Base-by-base conservation (phyloP, 2,329 filamentous ascomycete genomes). In the Fonsecaea pugnacius region DNA sequence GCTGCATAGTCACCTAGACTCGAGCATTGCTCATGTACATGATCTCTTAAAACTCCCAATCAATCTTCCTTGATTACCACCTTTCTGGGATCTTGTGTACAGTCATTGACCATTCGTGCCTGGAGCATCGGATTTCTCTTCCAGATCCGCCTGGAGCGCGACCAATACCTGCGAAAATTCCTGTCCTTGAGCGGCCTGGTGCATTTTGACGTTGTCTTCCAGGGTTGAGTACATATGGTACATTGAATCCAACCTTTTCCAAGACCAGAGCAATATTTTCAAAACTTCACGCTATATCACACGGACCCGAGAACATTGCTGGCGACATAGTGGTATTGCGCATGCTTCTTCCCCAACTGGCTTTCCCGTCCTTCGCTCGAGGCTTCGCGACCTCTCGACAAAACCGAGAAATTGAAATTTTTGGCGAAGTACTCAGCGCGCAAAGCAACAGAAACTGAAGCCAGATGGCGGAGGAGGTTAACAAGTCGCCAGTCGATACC, bases 21-120 rank as follows among this genome's bases (percentile, higher is more conserved):
- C 35, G 43, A 52, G 14, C 36, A 27, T 40, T 33, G 38, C 32
- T 50, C 33, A 33, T 63, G 61, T 63, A 58, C 58, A 60, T 63
- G 35, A 66, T 24, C 54, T 35, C 43, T 51, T 59, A 10, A 33
- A 14, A 16, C 21, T 51, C 16, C 43, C 33, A 12, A 35, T 35
- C 57, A n/a, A 30, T n/a, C 30, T 55, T 46, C 53, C 46, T 40
- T 56, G 24, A 38, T 33, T 46, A 36, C 55, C 30, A 51, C 35
- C 38, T 52, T 53, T 16, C 46, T 27, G 24, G 24, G 33, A 27
- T 24, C 33, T 52, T 43, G 24, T 61, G 64, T 59, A 61, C 54
- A 48, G 60, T 59, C 57, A 59, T 54, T 30, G 52, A 35, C 40
- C 27, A 35, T 35, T 33, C 54, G 35, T 43, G 32, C 27, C 51